Evolutionary conservation across 352 stramenopile genomes (phyloP), one percentile per base, ranked within the genome.

Genomic region (Saprolegnia parasitica): DNA sequence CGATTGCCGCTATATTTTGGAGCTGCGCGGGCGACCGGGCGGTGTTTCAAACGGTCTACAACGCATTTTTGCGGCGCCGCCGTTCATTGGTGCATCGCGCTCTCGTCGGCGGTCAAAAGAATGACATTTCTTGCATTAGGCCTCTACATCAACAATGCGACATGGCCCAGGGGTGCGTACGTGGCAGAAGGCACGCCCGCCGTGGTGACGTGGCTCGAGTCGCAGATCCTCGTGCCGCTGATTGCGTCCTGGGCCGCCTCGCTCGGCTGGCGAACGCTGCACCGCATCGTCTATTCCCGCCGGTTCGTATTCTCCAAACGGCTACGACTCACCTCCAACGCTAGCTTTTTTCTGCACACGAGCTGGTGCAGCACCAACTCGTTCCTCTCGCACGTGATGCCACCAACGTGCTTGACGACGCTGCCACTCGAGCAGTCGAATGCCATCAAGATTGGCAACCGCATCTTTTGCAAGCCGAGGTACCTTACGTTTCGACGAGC

Each of bases 391-490:
- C 50, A 62, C 50, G 39, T 56, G n/a, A 15, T 16, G 10, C 23
- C n/a, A 8, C 63, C 20, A 70, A 40, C 15, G 62, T 49, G n/a
- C 29, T 46, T 70, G 4, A 61, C 63, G 26, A 40, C 63, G 29
- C 39, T 70, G 8, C 63, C 63, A 1, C 54, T 70, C 8, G 63
- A 70, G 16, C 63, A 70, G 21, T 23, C 63, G 6, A 60, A 62
- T 45, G 63, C 45, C 9, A 70, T 70, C 63, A 60, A 21, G 26
- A 70, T 70, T 63, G 63, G 63, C 63, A 70, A 61, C 54, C 54
- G 47, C 54, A 70, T 70, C 46, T 70, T 49, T 29, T 70, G 63
- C 37, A 70, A 70, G 42, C 63, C 63, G 21, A 70, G 63, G 63
- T 70, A 62, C n/a, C 6, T 23, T 60, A 60, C n/a, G 3, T n/a